Evolutionary conservation across 1,284 basidiomycete genomes (phyloP), one percentile per base, ranked within the genome.

Genomic region (Xerocomus nothofagi): DNA sequence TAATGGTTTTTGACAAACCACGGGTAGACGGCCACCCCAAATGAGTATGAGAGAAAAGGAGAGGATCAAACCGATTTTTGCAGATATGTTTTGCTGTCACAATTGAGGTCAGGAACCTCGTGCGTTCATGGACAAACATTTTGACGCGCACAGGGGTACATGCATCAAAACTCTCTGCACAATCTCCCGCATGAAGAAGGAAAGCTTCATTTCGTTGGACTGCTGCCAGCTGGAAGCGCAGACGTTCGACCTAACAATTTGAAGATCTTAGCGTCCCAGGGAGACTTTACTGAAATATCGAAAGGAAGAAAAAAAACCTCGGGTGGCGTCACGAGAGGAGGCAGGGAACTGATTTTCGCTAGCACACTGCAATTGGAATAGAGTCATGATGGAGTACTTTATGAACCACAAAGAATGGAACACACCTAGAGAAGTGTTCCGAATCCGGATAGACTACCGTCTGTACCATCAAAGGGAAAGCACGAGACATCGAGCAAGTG

Each of bases 121-220:
- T 18, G 17, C 23, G 5, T 24, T n/a, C 29, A 17, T n/a, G 23
- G 7, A 36, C 14, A 33, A 41, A 36, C 40, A 42, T n/a, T 6
- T 18, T 6, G 29, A 39, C 15, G 42, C 44, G 37, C 27, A 91
- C 91, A 60, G 90, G 81, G 0, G 91, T 93, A 66, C 92, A 94
- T 1, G 91, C 91, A 59, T 92, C 88, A 61, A 96, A 95, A 65
- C 90, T 88, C 70, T 96, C 95, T 20, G 95, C 96, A 62, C 95
- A 99, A 67, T 99, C 97, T 10, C 96, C 97, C 3, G 95, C 94
- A 58, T 99, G 96, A 0, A 99, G 80, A 26, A 99, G 77, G 71
- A 99, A 99, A 0, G 93, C 93, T 63, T 94, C 83, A 56, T 90
- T 88, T n/a, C 77, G 76, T 51, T 95, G 89, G 6, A 96, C 93